Percentiles rank a stretch among this genome's conserved stretches.
These are phyloP conservation scores for Bathelium albidoporum DNA, from an alignment of 495 filamentous ascomycete species.

Conservation along the genomic window DNA sequence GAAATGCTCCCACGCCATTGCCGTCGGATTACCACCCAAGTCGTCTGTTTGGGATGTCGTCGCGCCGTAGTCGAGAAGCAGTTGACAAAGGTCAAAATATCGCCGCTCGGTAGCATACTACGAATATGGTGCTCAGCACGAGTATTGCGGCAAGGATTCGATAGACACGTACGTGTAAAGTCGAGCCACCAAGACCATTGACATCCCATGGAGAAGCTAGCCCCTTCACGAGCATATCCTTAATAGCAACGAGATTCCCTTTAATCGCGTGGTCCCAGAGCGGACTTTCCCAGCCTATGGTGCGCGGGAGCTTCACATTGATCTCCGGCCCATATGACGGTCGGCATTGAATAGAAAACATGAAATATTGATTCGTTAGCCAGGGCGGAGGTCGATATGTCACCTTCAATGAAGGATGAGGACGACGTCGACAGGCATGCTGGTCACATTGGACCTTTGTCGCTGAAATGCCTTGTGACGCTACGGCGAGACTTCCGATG, in stretches of 20 bases:
- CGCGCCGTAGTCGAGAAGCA: slow-evolving; percentile 1
- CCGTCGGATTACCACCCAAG: not conserved
- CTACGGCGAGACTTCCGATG: not conserved
- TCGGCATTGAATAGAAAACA: not conserved
- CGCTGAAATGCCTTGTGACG: not conserved
- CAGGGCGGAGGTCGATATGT: not conserved
- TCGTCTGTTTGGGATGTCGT: not conserved
- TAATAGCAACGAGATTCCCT: not conserved
- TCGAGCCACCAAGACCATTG: not conserved
- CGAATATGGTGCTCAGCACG: not conserved
- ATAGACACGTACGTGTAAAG: not conserved
- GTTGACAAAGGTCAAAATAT: not conserved
- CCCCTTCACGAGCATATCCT: not conserved
- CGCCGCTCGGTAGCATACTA: not conserved
- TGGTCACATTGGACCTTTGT: not conserved
- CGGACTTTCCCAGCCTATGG: not conserved
- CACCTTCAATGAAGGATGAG: not conserved
- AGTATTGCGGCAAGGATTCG: not conserved
- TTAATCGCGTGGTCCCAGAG: not conserved
- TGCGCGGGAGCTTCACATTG: slow-evolving; percentile 3
- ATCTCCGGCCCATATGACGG: not conserved
- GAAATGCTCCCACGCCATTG: slow-evolving; percentile 6
- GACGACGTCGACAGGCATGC: not conserved
- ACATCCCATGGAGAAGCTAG: slow-evolving; percentile 1
- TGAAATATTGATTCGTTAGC: not conserved